Base-by-base conservation (phyloP, 768 basidiomycete genomes). In the Auriculariales sp. region DNA sequence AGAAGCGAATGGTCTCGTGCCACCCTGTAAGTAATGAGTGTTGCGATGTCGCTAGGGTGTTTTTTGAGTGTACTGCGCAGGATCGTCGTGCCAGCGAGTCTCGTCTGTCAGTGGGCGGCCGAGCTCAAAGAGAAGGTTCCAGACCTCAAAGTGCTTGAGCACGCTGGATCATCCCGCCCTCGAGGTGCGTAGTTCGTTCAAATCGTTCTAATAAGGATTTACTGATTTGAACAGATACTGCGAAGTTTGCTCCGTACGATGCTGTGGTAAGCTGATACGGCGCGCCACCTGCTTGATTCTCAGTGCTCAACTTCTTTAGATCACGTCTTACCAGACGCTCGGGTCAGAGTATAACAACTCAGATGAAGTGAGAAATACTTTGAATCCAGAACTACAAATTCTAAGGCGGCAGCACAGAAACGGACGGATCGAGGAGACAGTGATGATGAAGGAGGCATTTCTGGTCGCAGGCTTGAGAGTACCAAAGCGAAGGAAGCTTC, bases 91-190 rank as follows among this genome's bases (percentile, higher is more conserved):
- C 94, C 94, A 2, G 72, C 95, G 11, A 77, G 86, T 12, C 77
- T 99, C 11, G 79, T 95, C 49, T 74, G 75, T 11, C 95, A 99
- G 63, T 99, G 94, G 94, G 81, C 81, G 9, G 70, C 76, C 6
- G 94, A 99, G 62, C 79, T 91, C 42, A 62, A 74, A 48, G 87
- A 81, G 56, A 79, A 83, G 68, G 78, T 78, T 0, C 69, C 71
- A 3, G 70, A 70, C 2, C 66, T 94, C 4, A 73, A 69, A 0
- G 89, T 94, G 3, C 63, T 81, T 12, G 78, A 85, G 48, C 92
- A 98, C 61, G 91, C 97, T 44, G 95, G 94, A 1, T 60, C 81
- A 4, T 68, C 59, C 28, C 74, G 94, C 24, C 75, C 86, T 2
- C 78, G 77, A 32, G 73, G 86, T 87, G 54, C 31, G 73, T 58